Conservation (phyloP, 2,329 filamentous ascomycete genomes). For the Calonectria pauciramosa region DNA sequence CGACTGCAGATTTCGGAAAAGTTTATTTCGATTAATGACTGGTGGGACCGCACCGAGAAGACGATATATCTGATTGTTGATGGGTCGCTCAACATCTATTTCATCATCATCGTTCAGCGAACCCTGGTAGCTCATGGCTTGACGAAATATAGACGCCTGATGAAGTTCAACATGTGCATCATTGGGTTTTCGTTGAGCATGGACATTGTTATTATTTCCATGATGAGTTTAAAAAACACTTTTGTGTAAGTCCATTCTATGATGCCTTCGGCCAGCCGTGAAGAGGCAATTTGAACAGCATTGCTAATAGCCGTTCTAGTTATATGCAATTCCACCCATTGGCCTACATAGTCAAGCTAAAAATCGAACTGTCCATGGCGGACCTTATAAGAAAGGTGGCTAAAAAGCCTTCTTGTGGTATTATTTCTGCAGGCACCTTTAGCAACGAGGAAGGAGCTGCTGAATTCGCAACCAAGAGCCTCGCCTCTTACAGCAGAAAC, state of each 20-base stretch:
- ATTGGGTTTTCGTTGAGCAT: slow-evolving; percentile 46
- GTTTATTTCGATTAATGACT: slow-evolving; percentile 43
- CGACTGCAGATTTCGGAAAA: slow-evolving; percentile 39
- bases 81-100: slow-evolving; percentile 41
- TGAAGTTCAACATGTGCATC: slow-evolving; percentile 48
- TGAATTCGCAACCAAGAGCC: not conserved
- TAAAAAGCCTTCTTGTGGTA: slow-evolving; percentile 9
- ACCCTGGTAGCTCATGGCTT: slow-evolving; percentile 41
- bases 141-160: slow-evolving; percentile 42
- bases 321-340: slow-evolving; percentile 66
- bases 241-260: slow-evolving; percentile 41
- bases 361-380: slow-evolving; percentile 69
- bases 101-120: slow-evolving; percentile 40
- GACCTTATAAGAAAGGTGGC: slow-evolving; percentile 61
- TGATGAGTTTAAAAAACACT: slow-evolving; percentile 47
- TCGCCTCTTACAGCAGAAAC: not conserved
- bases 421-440: slow-evolving; percentile 10
- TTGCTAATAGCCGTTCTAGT: slow-evolving; percentile 10
- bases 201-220: slow-evolving; percentile 45
- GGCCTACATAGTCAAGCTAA: slow-evolving; percentile 66
- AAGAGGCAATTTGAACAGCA: too few species aligned
- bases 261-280: not conserved
- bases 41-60: slow-evolving; percentile 48
- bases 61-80: slow-evolving; percentile 47
- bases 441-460: not conserved